phyloP scores from a whole-genome alignment of 2,329 filamentous ascomycete genomes.

The Alternaria novae-zelandiae region DNA sequence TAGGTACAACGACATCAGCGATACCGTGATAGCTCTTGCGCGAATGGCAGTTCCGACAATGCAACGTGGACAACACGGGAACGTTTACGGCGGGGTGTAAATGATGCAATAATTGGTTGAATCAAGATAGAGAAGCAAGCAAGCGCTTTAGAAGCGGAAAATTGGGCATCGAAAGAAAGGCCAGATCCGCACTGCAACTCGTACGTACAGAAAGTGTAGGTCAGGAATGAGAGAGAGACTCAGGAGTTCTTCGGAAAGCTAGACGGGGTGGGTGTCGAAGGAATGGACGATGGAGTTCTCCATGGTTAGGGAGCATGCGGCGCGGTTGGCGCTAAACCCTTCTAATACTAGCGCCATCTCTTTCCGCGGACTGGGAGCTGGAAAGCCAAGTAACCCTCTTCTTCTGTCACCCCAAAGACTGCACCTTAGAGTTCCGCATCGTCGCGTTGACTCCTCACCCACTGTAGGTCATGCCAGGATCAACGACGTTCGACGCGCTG shows the following conservation, averaged over 20 bases:
- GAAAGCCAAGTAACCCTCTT: background rate
- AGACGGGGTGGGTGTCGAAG: background rate
- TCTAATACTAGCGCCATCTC: background rate
- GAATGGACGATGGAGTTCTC: background rate
- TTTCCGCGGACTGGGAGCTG: background rate
- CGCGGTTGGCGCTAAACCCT: background rate
- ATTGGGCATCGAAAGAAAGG: background rate
- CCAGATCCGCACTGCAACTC: background rate
- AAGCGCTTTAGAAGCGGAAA: background rate
- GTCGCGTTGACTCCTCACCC: background rate
- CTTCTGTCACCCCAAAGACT: background rate
- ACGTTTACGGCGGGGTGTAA: background rate
- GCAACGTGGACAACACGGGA: background rate
- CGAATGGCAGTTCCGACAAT: background rate
- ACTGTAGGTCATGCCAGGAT: background rate
- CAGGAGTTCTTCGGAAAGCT: background rate
- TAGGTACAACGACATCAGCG: background rate
- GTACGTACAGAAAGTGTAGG: background rate
- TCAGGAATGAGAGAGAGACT: background rate
- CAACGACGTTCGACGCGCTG: background rate
- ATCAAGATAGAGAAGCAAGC: background rate
- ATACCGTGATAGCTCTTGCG: background rate
- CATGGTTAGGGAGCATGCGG: background rate
- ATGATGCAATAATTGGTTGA: background rate
- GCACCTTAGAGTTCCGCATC: background rate